phyloP scores from a whole-genome alignment of 1,139 yeast genomes.

The Saccharomyces hybrid region DNA sequence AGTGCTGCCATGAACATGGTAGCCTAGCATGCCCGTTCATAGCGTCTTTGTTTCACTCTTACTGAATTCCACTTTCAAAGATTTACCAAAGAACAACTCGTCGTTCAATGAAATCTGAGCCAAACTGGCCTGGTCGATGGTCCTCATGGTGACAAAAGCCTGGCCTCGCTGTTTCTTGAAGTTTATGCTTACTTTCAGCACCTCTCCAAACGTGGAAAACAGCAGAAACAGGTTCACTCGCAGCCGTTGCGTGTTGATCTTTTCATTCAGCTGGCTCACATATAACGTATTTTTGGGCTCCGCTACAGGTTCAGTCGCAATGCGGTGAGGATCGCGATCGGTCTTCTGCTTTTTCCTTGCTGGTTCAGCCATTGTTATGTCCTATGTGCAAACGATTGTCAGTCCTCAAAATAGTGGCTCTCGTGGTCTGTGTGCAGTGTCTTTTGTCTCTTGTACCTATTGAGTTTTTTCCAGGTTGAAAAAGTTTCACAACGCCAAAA shows the following conservation, averaged over 20 bases:
- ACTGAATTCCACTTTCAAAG: slow-evolving; percentile 21
- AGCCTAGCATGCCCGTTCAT: background rate
- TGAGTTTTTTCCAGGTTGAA: background rate
- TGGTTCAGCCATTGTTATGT: background rate
- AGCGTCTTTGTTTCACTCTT: slow-evolving; percentile 12
- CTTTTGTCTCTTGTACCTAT: background rate
- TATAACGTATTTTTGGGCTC: slow-evolving; percentile 25
- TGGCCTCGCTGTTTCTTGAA: slow-evolving; percentile 22
- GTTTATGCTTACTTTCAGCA: slow-evolving; percentile 22
- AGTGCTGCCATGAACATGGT: background rate
- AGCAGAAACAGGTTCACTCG: slow-evolving; percentile 23
- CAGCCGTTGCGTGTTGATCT: slow-evolving; percentile 17
- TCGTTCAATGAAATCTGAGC: slow-evolving; percentile 23
- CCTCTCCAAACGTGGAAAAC: slow-evolving; percentile 30
- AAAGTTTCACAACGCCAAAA: background rate
- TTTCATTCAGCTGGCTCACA: slow-evolving; percentile 22
- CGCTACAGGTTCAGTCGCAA: background rate
- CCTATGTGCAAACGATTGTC: background rate
- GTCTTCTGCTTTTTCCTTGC: background rate
- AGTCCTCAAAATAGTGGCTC: background rate
- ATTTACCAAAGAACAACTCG: slow-evolving; percentile 24
- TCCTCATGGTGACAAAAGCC: slow-evolving; percentile 19
- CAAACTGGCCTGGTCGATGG: slow-evolving; percentile 27
- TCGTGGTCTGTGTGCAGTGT: background rate
- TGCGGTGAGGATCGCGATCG: slow-evolving; percentile 23